Conservation (phyloP, 805 yeast genomes). For the Candida nitratophila region DNA sequence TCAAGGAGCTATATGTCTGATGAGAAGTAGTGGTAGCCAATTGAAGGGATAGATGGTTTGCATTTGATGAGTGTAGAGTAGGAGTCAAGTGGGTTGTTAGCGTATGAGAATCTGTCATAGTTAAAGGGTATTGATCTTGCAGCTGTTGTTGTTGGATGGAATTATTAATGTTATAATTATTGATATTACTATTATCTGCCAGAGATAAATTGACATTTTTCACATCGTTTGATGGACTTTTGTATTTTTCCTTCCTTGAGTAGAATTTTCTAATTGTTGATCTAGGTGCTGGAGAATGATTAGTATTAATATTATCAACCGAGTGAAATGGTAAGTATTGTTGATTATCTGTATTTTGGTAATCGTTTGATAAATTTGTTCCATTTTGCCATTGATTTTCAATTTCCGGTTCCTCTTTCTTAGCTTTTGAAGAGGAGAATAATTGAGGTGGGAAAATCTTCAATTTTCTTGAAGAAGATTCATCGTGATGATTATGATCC, state of each 20-base stretch:
- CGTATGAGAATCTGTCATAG: neutral
- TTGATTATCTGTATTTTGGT: too few relatives aligned
- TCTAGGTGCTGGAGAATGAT: neutral
- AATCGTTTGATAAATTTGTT: too few relatives aligned
- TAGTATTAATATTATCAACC: too few relatives aligned
- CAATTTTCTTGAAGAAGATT: neutral
- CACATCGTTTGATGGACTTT: too few relatives aligned
- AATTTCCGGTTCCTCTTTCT: neutral
- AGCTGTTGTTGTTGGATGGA: neutral
- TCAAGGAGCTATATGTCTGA: neutral
- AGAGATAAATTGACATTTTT: too few relatives aligned
- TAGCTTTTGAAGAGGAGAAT: neutral
- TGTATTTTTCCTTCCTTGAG: neutral
- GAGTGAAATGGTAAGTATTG: too few relatives aligned
- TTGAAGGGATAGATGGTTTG: neutral
- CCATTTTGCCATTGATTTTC: neutral
- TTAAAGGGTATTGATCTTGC: neutral
- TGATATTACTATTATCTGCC: too few relatives aligned
- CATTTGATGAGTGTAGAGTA: neutral
- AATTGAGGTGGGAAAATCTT: neutral
- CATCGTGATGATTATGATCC: neutral
- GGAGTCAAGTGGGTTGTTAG: neutral
- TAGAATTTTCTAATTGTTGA: neutral
- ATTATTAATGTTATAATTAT: too few relatives aligned
- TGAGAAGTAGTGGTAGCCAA: neutral